Conservation (phyloP, 257 asterid genomes). For the Knoxia roxburghii region DNA sequence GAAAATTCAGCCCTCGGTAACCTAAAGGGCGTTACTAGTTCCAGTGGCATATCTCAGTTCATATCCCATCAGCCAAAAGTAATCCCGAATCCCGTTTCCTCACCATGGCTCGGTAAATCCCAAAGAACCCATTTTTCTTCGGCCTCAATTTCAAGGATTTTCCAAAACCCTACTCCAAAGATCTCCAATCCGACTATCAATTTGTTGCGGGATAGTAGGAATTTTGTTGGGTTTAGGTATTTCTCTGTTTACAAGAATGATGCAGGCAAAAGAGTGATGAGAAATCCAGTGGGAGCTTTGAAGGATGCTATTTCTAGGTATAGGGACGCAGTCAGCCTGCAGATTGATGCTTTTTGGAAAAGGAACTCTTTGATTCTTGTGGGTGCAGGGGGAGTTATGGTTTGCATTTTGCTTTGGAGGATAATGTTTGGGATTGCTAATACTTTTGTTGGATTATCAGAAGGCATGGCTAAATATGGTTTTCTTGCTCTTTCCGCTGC, state of each 20-base stretch:
- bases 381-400: conserved; percentile 72
- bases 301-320: conserved; percentile 44
- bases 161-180: conserved; percentile 24
- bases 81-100: conserved; percentile 28
- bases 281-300: conserved; percentile 37
- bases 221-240: conserved; percentile 45
- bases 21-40: conserved; percentile 19
- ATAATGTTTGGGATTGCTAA: conserved; percentile 76
- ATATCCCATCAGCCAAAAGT: conserved; percentile 31
- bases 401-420: conserved; percentile 87
- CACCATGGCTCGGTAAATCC: conserved; percentile 34
- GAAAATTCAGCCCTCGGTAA: conserved; percentile 32
- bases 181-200: conserved; percentile 26
- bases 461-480: conserved; percentile 97
- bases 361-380: conserved; percentile 57
- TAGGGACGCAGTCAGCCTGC: conserved; percentile 66
- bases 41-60: conserved; percentile 42
- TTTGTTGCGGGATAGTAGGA: conserved; percentile 17
- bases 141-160: conserved; percentile 25
- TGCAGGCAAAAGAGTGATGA: conserved; percentile 32
- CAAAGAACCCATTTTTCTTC: conserved; percentile 44
- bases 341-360: conserved; percentile 88
- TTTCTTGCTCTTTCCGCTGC: conserved; percentile 90
- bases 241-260: conserved; percentile 35
- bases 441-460: conserved; percentile 70